phyloP scores from a whole-genome alignment of 768 basidiomycete species.

The Suillus bovinus region DNA sequence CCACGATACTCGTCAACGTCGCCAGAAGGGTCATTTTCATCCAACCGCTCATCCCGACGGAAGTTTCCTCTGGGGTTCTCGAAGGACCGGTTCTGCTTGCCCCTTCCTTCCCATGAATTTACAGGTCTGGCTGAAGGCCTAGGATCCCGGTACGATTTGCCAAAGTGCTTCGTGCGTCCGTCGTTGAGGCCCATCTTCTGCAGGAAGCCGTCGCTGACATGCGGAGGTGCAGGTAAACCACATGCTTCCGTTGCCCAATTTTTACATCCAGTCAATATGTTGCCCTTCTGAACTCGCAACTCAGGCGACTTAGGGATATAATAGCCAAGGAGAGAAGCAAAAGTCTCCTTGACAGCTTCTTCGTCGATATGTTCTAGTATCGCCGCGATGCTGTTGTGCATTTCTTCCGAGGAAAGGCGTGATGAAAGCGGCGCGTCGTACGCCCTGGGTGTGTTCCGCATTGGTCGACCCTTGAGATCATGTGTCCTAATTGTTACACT shows the following conservation, averaged over 20 bases:
- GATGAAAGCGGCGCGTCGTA: conserved; percentile 17
- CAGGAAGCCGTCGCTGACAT: conserved; percentile 51
- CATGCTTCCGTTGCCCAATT: conserved; percentile 60
- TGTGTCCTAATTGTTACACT: neutral
- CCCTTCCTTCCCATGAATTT: conserved; percentile 9
- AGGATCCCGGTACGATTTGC: conserved; percentile 2
- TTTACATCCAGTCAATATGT: conserved; percentile 56
- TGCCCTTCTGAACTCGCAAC: conserved; percentile 44
- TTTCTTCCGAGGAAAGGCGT: conserved; percentile 20
- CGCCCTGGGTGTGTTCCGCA: conserved; percentile 10
- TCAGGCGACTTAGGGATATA: conserved; percentile 55
- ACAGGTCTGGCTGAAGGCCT: neutral
- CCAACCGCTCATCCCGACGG: neutral
- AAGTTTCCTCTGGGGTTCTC: neutral
- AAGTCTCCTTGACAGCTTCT: conserved; percentile 57
- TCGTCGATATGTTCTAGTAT: conserved; percentile 42
- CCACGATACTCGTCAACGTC: conserved; percentile 6
- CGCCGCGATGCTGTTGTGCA: conserved; percentile 31
- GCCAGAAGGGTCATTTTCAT: neutral
- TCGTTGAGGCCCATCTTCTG: conserved; percentile 37
- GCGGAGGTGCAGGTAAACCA: conserved; percentile 53
- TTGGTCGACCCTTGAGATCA: conserved; percentile 7
- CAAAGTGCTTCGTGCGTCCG: conserved; percentile 27
- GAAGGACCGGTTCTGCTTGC: conserved; percentile 3
- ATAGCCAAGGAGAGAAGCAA: conserved; percentile 71